These are phyloP conservation scores for Medicago lupulina DNA, from an alignment of 306 rosid species.

Conservation along the genomic window DNA sequence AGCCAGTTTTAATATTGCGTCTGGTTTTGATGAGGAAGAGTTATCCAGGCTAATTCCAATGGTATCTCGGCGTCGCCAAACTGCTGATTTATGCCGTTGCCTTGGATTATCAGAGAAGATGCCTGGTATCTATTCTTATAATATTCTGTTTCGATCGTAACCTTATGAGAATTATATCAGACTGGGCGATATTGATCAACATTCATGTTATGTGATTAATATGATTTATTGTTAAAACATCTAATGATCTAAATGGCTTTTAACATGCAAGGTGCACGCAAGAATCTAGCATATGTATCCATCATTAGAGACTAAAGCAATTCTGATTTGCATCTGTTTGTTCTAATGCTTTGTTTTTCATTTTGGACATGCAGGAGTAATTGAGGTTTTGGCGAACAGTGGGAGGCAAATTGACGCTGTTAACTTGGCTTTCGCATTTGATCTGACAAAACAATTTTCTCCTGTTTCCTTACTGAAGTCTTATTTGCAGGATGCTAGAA, in stretches of 20 bases:
- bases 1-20: slow-evolving; percentile 78
- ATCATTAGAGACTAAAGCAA: too few relatives aligned
- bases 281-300: too few relatives aligned
- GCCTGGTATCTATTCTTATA: slow-evolving; percentile 67
- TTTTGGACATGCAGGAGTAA: slow-evolving; percentile 43
- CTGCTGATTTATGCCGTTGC: slow-evolving; percentile 94
- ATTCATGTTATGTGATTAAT: too few relatives aligned
- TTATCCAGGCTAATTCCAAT: slow-evolving; percentile 83
- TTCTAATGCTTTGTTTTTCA: too few relatives aligned
- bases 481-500: slow-evolving; percentile 91
- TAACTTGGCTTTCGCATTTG: slow-evolving; percentile 92
- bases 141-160: slow-evolving; percentile 6
- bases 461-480: slow-evolving; percentile 88
- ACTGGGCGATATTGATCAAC: background rate
- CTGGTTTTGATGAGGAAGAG: slow-evolving; percentile 84
- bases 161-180: background rate
- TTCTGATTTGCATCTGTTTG: too few relatives aligned
- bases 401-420: slow-evolving; percentile 98
- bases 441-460: slow-evolving; percentile 72
- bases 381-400: slow-evolving; percentile 76
- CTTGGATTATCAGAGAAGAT: slow-evolving; percentile 93
- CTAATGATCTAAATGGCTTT: too few relatives aligned
- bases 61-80: slow-evolving; percentile 98
- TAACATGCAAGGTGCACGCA: too few relatives aligned
- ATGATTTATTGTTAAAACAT: too few relatives aligned